phyloP scores from a whole-genome alignment of 202 grass and related monocot genomes.

The Schoenoplectus triqueter region DNA sequence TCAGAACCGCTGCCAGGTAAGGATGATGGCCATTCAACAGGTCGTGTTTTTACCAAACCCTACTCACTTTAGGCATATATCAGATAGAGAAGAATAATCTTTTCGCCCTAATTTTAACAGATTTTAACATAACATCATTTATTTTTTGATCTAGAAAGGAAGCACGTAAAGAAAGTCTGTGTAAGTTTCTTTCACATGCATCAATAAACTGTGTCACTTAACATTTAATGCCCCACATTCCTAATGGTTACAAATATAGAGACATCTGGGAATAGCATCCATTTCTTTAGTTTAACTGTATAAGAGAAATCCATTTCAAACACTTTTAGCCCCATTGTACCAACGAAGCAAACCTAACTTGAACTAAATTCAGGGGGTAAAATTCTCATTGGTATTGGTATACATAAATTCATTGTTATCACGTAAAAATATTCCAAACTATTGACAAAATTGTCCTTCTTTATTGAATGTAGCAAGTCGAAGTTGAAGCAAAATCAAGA shows the following conservation, averaged over 20 bases:
- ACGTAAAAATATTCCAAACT: neutral
- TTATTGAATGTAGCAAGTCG: neutral
- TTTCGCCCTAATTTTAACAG: neutral
- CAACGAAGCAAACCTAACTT: neutral
- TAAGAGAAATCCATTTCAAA: neutral
- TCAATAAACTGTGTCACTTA: neutral
- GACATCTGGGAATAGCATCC: neutral
- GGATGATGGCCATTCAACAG: neutral
- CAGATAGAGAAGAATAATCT: neutral
- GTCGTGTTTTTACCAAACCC: neutral
- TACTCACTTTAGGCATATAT: neutral
- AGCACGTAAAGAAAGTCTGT: neutral
- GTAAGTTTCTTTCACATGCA: neutral
- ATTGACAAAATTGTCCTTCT: neutral
- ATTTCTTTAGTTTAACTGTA: neutral
- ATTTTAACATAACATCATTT: neutral
- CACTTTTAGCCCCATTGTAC: neutral
- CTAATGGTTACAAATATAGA: neutral
- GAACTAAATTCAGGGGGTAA: neutral
- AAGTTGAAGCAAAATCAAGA: slow-evolving; percentile 3
- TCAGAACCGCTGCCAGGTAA: neutral
- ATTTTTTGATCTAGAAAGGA: neutral
- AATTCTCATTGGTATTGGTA: neutral
- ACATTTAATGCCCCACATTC: neutral
- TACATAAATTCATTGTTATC: neutral